A percentile compares a stretch with the other conserved stretches of the same genome.
Evolutionary conservation across 129 eudicot genomes (phyloP).

Genomic region (Centrapalus pauciflorus): DNA sequence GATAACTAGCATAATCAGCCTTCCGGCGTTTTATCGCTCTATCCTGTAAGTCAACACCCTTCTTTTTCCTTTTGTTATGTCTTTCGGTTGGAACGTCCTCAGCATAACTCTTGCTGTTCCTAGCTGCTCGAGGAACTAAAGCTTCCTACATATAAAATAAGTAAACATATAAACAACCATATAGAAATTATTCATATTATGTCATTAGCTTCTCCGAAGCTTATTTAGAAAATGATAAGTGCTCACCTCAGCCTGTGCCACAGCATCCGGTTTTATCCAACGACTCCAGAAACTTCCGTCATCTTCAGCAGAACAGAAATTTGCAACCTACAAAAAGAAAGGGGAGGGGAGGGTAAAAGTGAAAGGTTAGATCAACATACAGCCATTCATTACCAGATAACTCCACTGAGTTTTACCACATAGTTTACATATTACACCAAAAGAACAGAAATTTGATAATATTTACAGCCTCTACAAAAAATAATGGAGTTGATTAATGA

Average conservation of each 20-base stretch:
- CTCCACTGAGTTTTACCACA: not conserved
- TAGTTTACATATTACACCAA: not conserved
- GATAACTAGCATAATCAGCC: slow-evolving; percentile 50
- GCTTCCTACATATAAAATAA: slow-evolving; percentile 51
- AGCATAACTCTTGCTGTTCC: slow-evolving; percentile 82
- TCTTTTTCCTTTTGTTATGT: slow-evolving; percentile 78
- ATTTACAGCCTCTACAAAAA: not conserved
- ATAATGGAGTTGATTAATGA: not conserved
- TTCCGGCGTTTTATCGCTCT: slow-evolving; percentile 62
- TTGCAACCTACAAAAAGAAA: slow-evolving; percentile 76
- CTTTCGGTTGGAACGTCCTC: slow-evolving; percentile 59
- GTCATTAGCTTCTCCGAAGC: not conserved
- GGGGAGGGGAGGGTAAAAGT: too few relatives aligned
- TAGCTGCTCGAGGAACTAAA: slow-evolving; percentile 94
- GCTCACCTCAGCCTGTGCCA: slow-evolving; percentile 80
- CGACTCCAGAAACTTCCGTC: slow-evolving; percentile 99
- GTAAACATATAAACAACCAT: not conserved
- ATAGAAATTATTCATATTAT: not conserved
- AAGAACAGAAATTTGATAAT: not conserved
- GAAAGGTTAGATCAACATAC: not conserved
- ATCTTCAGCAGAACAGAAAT: slow-evolving; percentile 87
- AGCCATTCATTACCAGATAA: not conserved
- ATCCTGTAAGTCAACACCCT: slow-evolving; percentile 56
- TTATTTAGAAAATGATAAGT: not conserved
- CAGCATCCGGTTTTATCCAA: slow-evolving; percentile 92